Evolutionary conservation across 129 eudicot species (phyloP).

Genomic region (Artemisia annua): DNA sequence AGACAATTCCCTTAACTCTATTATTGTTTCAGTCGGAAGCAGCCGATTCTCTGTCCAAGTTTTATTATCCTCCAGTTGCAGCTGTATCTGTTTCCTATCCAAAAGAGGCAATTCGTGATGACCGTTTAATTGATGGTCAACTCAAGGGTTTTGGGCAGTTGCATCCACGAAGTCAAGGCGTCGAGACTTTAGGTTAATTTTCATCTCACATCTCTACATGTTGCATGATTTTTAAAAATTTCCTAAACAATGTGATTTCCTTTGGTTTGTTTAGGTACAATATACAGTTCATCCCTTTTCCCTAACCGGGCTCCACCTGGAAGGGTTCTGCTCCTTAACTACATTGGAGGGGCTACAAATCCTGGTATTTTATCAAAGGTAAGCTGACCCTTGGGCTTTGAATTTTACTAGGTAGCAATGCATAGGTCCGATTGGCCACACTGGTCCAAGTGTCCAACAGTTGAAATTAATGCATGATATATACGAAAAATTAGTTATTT

Average conservation of each 20-base stretch:
- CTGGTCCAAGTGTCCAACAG: too few relatives aligned
- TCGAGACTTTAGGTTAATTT: slow-evolving; percentile 79
- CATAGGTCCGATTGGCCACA: too few relatives aligned
- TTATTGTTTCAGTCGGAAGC: slow-evolving; percentile 60
- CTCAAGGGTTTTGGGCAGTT: slow-evolving; percentile 96
- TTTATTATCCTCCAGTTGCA: slow-evolving; percentile 96
- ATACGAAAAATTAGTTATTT: too few relatives aligned
- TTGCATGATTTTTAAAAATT: background rate
- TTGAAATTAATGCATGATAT: too few relatives aligned
- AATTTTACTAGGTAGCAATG: slow-evolving; percentile 38
- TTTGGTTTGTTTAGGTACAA: slow-evolving; percentile 61
- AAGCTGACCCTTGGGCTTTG: slow-evolving; percentile 11
- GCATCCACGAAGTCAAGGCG: slow-evolving; percentile 96
- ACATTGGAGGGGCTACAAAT: slow-evolving; percentile 94
- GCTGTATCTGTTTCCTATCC: slow-evolving; percentile 97
- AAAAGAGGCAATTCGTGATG: slow-evolving; percentile 74
- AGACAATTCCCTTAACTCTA: background rate
- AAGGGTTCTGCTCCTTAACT: slow-evolving; percentile 79
- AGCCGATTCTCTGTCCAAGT: slow-evolving; percentile 76
- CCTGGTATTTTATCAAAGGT: slow-evolving; percentile 77
- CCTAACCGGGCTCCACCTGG: slow-evolving; percentile 96
- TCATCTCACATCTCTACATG: background rate
- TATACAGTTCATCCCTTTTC: slow-evolving; percentile 94
- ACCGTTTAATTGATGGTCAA: slow-evolving; percentile 80
- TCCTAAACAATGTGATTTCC: background rate